Evolutionary conservation across 2,329 filamentous ascomycete genomes (phyloP).

Genomic region (Scolecobasidium constrictum): DNA sequence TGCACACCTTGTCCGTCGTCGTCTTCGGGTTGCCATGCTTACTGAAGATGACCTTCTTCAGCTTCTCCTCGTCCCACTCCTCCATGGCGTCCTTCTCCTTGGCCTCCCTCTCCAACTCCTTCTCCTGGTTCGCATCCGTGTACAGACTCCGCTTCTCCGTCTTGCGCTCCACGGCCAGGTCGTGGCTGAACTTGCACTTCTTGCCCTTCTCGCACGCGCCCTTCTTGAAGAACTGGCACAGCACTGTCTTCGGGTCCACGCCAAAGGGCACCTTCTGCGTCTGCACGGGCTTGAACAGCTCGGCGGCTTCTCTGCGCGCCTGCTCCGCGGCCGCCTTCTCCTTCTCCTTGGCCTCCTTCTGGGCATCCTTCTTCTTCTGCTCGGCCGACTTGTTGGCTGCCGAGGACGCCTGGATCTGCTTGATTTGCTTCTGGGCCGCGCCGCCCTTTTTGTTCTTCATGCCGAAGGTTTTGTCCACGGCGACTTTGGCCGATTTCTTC

Average conservation of each 20-base stretch:
- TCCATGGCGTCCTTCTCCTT: conserved; percentile 90
- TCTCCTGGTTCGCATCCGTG: conserved; percentile 68
- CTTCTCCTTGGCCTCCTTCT: conserved; percentile 57
- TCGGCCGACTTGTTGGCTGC: conserved; percentile 70
- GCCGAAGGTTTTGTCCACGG: conserved; percentile 95
- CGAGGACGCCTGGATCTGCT: conserved; percentile 65
- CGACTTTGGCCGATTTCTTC: conserved; percentile 46
- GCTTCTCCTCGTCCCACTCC: conserved; percentile 95
- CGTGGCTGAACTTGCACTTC: conserved; percentile 98
- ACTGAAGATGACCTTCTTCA: conserved; percentile 78
- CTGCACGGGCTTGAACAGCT: conserved; percentile 84
- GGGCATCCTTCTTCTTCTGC: conserved; percentile 67
- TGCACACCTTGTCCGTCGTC: conserved; percentile 97
- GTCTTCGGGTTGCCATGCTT: conserved; percentile 97
- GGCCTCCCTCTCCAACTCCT: conserved; percentile 58
- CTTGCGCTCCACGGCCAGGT: conserved; percentile 80
- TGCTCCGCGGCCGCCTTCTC: conserved; percentile 88
- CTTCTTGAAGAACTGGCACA: conserved; percentile 96
- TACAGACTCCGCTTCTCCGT: conserved; percentile 87
- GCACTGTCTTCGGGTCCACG: conserved; percentile 92
- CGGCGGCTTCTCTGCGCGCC: conserved; percentile 67
- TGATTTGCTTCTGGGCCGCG: conserved; percentile 81
- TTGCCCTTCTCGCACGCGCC: conserved; percentile 93
- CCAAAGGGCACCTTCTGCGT: conserved; percentile 97
- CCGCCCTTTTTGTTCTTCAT: conserved; percentile 99